Base-by-base conservation (phyloP, 768 basidiomycete genomes). In the Rhizopogon vinicolor region DNA sequence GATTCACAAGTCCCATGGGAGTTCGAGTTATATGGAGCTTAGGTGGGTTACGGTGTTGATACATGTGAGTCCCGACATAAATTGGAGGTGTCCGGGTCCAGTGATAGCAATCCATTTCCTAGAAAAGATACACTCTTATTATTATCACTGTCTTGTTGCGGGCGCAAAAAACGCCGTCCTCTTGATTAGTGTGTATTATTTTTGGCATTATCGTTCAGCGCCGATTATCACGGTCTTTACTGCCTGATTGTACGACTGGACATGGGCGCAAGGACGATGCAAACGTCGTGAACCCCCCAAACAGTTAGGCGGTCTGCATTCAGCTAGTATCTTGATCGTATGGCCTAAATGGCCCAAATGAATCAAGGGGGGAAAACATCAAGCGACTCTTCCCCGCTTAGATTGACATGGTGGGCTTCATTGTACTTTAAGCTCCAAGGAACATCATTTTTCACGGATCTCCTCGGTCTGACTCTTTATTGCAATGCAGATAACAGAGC, bases 1-100 rank as follows among this genome's bases (percentile, higher is more conserved):
- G 67, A 71, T 52, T 78, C 83, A 56, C 76, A 73, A 57, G 66
- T 76, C 7, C 87, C 89, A 33, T 89, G 86, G 87, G 89, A 91
- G 71, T 89, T 91, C 65, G 79, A 85, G 63, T 72, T 91, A 44
- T 90, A 87, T 64, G 69, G 71, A 63, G 62, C 70, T 70, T 63
- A 72, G 66, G 54, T 44, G 56, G 29, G n/a, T 60, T 54, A 18
- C 25, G 40, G n/a, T 2, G 29, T 31, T 9, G 16, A 46, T n/a
- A 29, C 35, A 46, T 31, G 44, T 46, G 45, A 46, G 45, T 12
- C 12, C 22, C 44, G 10, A 31, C 29, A 10, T 46, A 31, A 46
- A n/a, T 7, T 7, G 10, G n/a, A 41, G 7, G 6, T 29, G 9
- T n/a, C 18, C n/a, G 7, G 12, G 45, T 33, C 7, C 18, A 46